Conservation (phyloP, 352 stramenopile species). For the Phytophthora litchii region DNA sequence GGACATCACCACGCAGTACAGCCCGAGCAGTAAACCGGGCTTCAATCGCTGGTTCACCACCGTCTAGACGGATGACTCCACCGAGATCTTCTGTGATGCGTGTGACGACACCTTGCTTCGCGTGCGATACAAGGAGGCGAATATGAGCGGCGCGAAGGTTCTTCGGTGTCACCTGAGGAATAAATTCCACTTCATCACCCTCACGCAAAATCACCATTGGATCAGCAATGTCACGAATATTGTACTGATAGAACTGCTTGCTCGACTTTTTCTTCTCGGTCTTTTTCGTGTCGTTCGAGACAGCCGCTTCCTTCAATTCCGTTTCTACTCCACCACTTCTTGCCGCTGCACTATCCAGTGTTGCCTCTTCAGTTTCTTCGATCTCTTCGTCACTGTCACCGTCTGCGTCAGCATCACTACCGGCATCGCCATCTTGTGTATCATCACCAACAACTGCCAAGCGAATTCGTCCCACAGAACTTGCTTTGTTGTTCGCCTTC, state of each 20-base stretch:
- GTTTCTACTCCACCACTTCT: conserved; percentile 5
- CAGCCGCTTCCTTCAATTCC: conserved; percentile 13
- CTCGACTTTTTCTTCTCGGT: conserved; percentile 22
- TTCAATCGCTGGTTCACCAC: conserved; percentile 35
- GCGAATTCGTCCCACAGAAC: conserved; percentile 65
- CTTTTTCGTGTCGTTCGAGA: conserved; percentile 23
- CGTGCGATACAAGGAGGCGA: conserved; percentile 54
- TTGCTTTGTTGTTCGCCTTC: conserved; percentile 50
- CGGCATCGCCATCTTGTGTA: conserved; percentile 29
- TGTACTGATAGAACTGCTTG: conserved; percentile 52
- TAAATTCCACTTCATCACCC: conserved; percentile 76
- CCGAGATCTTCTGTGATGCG: conserved; percentile 52
- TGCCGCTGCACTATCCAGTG: conserved; percentile 18
- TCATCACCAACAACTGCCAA: conserved; percentile 23
- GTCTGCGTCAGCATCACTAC: conserved; percentile 29
- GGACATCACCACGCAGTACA: conserved; percentile 65
- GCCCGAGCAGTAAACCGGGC: conserved; percentile 52
- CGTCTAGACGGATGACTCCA: conserved; percentile 65
- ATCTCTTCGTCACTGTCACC: conserved; percentile 29
- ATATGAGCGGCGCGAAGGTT: conserved; percentile 60
- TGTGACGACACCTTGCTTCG: conserved; percentile 65
- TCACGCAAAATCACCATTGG: conserved; percentile 62
- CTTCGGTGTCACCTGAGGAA: conserved; percentile 51
- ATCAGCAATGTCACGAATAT: conserved; percentile 73
- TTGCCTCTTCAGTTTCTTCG: conserved; percentile 21